Evolutionary conservation across 1,139 yeast species (phyloP).

Genomic region (Pichia sp.): DNA sequence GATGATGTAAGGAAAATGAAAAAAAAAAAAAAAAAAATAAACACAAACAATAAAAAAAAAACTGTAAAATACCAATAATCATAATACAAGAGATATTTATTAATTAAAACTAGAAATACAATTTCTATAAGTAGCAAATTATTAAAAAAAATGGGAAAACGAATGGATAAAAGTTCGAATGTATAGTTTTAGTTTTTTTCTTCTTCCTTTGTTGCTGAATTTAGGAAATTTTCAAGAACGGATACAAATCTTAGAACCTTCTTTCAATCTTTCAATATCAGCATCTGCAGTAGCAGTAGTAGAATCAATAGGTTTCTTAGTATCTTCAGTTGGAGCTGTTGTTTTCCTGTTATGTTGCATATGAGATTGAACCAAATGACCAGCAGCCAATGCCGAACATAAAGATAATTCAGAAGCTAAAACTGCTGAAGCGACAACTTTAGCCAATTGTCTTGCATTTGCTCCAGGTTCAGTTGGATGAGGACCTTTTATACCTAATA

Average conservation of each 20-base stretch:
- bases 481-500: constrained; percentile 93
- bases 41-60: no score
- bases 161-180: no score
- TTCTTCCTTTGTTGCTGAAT: no score
- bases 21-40: no score
- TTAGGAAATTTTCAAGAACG: constrained; percentile 32
- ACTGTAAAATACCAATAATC: no score
- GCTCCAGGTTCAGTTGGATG: constrained; percentile 91
- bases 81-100: background rate
- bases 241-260: constrained; percentile 68
- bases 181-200: no score
- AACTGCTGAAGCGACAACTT: constrained; percentile 88
- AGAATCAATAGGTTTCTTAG: constrained; percentile 18
- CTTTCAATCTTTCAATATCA: constrained; percentile 51
- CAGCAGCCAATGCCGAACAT: constrained; percentile 94
- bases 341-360: constrained; percentile 82
- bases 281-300: constrained; percentile 7
- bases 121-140: background rate
- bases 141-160: no score
- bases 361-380: constrained; percentile 95
- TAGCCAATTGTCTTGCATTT: constrained; percentile 93
- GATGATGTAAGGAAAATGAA: no score
- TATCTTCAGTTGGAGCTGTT: constrained; percentile 23
- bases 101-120: background rate
- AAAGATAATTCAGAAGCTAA: constrained; percentile 94